These are phyloP conservation scores for Biancaea sappan DNA, from an alignment of 306 rosid genomes.

Conservation along the genomic window DNA sequence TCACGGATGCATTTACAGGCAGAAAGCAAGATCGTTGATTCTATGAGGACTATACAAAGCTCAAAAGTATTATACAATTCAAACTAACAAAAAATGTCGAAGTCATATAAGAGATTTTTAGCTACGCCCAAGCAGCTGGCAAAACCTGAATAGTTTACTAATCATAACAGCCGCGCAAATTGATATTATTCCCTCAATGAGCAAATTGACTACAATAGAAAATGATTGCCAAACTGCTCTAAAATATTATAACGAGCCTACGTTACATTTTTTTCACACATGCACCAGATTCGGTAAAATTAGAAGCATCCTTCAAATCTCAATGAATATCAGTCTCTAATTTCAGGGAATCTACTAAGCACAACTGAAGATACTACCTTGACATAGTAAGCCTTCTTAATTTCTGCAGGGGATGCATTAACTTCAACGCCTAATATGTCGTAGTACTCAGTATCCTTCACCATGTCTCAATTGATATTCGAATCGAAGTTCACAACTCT, in stretches of 20 bases:
- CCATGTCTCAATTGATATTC: slow-evolving; percentile 53
- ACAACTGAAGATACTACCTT: slow-evolving; percentile 51
- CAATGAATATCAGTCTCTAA: neutral
- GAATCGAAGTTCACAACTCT: slow-evolving; percentile 42
- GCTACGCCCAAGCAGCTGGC: slow-evolving; percentile 2
- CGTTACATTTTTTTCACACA: neutral
- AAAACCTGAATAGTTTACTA: neutral
- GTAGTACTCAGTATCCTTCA: slow-evolving; percentile 75
- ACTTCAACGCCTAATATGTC: slow-evolving; percentile 74
- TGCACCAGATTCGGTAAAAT: neutral
- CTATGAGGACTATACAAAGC: neutral
- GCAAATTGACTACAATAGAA: slow-evolving; percentile 10
- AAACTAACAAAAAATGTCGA: neutral
- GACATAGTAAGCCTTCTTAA: slow-evolving; percentile 89
- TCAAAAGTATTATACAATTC: slow-evolving; percentile 16
- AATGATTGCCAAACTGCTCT: neutral
- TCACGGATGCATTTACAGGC: neutral
- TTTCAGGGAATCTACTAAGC: neutral
- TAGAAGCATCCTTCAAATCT: slow-evolving; percentile 13
- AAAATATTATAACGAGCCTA: slow-evolving; percentile 1
- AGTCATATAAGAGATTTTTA: neutral
- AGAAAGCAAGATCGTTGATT: slow-evolving; percentile 12
- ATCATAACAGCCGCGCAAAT: neutral
- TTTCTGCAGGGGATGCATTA: slow-evolving; percentile 74
- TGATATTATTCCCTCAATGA: neutral